These are phyloP conservation scores for Daldinia caldariorum DNA, from an alignment of 495 filamentous ascomycete genomes.

Conservation along the genomic window DNA sequence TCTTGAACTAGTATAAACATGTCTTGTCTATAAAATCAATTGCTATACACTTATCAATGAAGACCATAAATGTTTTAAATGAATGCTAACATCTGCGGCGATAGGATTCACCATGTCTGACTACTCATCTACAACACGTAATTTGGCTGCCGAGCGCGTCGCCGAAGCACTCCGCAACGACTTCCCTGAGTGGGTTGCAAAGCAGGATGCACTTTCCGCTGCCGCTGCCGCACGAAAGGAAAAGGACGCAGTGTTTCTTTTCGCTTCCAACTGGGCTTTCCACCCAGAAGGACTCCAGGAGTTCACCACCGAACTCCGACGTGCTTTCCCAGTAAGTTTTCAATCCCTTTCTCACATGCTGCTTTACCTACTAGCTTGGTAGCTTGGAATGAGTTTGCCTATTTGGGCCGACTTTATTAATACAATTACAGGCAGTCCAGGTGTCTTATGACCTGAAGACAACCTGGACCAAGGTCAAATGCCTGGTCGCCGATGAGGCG, in stretches of 20 bases:
- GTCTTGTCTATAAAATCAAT: neutral
- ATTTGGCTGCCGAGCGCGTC: neutral
- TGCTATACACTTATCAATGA: neutral
- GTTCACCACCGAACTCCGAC: conserved; percentile 37
- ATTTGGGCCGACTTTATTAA: conserved; percentile 1
- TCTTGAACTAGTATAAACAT: neutral
- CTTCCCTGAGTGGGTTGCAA: conserved; percentile 10
- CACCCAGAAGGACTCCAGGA: conserved; percentile 44
- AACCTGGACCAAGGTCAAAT: conserved; percentile 48
- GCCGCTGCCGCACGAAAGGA: neutral
- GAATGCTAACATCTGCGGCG: neutral
- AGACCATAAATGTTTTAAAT: neutral
- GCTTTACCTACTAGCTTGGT: no score
- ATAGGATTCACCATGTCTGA: neutral
- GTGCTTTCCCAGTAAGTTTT: conserved; percentile 36
- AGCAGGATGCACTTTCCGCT: neutral
- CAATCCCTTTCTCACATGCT: neutral
- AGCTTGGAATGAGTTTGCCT: neutral
- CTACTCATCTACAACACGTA: neutral
- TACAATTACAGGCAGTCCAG: conserved; percentile 40
- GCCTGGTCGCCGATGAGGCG: conserved; percentile 37
- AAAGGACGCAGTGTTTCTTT: conserved; percentile 40
- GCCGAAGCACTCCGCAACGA: neutral
- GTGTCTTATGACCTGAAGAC: conserved; percentile 45
- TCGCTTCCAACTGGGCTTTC: conserved; percentile 50